Evolutionary conservation across 305 asterid genomes (phyloP), one percentile per base, ranked within the genome.

Genomic region (Fraxinus greggii): DNA sequence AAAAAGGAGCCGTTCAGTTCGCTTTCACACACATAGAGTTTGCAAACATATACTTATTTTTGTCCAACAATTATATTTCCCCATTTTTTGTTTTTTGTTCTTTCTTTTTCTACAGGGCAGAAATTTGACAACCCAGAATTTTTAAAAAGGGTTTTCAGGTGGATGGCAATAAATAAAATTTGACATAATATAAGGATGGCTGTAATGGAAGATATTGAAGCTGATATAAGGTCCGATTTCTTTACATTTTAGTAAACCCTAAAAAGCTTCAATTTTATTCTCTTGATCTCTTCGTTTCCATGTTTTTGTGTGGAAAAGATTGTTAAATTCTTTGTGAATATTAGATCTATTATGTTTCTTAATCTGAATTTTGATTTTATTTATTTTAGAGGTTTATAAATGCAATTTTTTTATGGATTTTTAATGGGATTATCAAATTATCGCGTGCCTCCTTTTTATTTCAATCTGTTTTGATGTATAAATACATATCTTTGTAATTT

Each of bases 181-280:
- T 26, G 80, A 28, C 17, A 12, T 24, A 65, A 28, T 24, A 65
- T 28, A 10, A 10, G 7, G 77, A 87, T 82, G 88, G 88, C 81
- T 29, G 84, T 84, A 61, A 81, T 85, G 84, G 94, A 91, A 54
- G 93, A 92, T 81, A 85, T 90, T 69, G 93, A 87, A 74, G 86
- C 86, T 76, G 97, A 90, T 83, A 86, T 87, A 89, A 87, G 95
- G 95, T 92, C 19, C 33, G 83, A 38, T 81, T 86, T 79, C 74
- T 73, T 0, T 79, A 48, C 33, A 28, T 76, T 26, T 17, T 51
- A 23, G 19, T 15, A 9, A 65, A 26, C 73, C 73, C 73, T 26
- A 79, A 24, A 42, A 5, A 26, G 28, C 61, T 75, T 32, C 21
- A 35, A 10, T 54, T 33, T 36, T 59, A 74, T 12, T 12, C 19